Conservation (phyloP, 352 stramenopile genomes). For the Phytophthora tentaculata region DNA sequence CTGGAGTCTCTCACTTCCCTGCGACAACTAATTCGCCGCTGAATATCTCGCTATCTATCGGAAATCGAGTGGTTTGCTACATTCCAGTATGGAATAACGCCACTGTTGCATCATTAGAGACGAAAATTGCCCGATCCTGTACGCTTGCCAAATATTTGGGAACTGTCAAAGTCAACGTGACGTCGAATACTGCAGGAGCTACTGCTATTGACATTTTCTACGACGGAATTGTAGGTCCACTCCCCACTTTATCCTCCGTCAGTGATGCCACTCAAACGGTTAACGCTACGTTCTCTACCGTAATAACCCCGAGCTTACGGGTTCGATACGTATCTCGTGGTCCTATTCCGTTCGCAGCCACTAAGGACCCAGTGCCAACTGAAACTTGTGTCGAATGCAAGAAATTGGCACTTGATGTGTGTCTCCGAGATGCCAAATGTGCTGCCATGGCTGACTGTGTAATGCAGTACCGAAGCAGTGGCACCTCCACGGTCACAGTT, state of each 20-base stretch:
- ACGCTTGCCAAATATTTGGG: constrained; percentile 58
- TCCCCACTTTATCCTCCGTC: constrained; percentile 44
- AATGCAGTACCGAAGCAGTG: constrained; percentile 24
- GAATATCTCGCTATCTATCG: constrained; percentile 50
- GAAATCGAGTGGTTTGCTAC: constrained; percentile 45
- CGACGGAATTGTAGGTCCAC: constrained; percentile 54
- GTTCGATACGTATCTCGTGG: constrained; percentile 42
- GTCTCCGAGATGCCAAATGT: constrained; percentile 56
- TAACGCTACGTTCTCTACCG: constrained; percentile 15
- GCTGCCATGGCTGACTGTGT: constrained; percentile 65
- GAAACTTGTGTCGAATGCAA: constrained; percentile 42
- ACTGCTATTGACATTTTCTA: constrained; percentile 47
- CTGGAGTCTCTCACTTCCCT: constrained; percentile 11
- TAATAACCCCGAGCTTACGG: constrained; percentile 32
- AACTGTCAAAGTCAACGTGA: constrained; percentile 34
- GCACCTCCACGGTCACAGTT: constrained; percentile 16
- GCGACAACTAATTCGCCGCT: constrained; percentile 7
- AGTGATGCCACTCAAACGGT: background rate
- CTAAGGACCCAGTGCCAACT: constrained; percentile 13
- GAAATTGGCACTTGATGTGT: constrained; percentile 48
- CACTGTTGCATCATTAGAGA: constrained; percentile 34
- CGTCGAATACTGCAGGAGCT: constrained; percentile 21
- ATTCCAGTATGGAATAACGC: constrained; percentile 39
- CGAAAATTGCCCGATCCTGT: constrained; percentile 45
- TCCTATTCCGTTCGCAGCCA: constrained; percentile 18